Evolutionary conservation across 1,284 basidiomycete genomes (phyloP).

Genomic region (Trichosporon coremiiforme): DNA sequence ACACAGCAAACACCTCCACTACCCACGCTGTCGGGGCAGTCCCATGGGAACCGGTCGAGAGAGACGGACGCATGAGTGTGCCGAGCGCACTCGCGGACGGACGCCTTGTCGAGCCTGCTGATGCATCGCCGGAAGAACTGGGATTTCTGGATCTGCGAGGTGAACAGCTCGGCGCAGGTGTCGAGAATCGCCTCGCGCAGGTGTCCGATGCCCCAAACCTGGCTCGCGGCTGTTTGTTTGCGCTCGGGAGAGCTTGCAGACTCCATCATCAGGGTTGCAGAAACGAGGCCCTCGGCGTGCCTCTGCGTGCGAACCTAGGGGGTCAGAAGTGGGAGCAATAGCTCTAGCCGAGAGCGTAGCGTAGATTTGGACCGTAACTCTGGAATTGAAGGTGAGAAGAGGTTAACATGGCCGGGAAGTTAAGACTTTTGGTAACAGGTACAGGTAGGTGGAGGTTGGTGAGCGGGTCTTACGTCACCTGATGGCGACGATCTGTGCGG

Average conservation of each 20-base stretch:
- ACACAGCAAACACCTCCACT: no score
- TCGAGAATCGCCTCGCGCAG: not conserved
- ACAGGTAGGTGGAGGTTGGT: no score
- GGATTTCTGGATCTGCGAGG: not conserved
- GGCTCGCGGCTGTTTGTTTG: not conserved
- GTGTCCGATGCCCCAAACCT: not conserved
- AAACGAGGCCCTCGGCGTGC: no score
- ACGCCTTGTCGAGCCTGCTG: not conserved
- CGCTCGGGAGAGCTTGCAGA: not conserved
- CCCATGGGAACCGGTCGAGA: not conserved
- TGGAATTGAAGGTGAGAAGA: no score
- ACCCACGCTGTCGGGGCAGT: conserved; percentile 5
- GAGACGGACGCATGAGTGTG: not conserved
- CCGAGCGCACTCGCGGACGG: not conserved
- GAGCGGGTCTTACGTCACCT: no score
- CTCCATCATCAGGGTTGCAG: not conserved
- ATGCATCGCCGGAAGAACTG: conserved; percentile 4
- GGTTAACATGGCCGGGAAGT: no score
- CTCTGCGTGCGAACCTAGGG: no score
- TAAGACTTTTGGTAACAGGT: no score
- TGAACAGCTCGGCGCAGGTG: not conserved
- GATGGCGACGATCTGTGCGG: no score
- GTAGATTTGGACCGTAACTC: no score
- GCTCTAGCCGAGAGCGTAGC: no score
- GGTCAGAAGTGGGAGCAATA: no score